phyloP scores from a whole-genome alignment of 2,329 filamentous ascomycete species.

The Mycosphaerella sp. region DNA sequence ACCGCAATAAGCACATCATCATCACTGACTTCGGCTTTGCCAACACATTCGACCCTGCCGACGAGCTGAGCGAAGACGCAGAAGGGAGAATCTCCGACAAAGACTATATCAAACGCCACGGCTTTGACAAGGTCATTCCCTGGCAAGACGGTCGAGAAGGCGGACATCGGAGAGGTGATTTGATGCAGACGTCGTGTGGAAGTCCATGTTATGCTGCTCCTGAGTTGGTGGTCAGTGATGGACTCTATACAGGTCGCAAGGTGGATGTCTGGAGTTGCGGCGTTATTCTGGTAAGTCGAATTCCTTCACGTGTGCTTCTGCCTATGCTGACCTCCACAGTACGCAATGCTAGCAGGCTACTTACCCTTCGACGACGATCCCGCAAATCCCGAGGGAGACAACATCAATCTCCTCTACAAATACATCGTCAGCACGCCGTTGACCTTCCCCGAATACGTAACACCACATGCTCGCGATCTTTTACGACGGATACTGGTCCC shows the following conservation, averaged over 20 bases:
- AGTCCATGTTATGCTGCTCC: conserved; percentile 97
- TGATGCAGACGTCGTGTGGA: conserved; percentile 99
- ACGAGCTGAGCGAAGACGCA: conserved; percentile 84
- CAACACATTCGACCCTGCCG: conserved; percentile 86
- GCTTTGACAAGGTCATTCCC: conserved; percentile 70
- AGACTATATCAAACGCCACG: conserved; percentile 78
- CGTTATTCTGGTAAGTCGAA: conserved; percentile 77
- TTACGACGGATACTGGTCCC: conserved; percentile 89
- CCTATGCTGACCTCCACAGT: conserved; percentile 49
- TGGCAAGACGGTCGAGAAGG: conserved; percentile 48
- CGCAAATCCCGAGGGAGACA: conserved; percentile 96
- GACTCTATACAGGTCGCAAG: conserved; percentile 92
- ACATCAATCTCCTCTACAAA: conserved; percentile 98
- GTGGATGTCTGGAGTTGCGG: conserved; percentile 99
- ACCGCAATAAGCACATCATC: conserved; percentile 97
- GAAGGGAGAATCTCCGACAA: conserved; percentile 81
- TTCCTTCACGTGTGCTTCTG: not conserved
- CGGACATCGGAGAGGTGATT: conserved; percentile 67
- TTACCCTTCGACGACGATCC: conserved; percentile 97
- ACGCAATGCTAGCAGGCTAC: conserved; percentile 97
- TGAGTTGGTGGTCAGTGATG: conserved; percentile 94
- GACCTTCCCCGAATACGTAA: conserved; percentile 98
- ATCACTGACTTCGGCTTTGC: conserved; percentile 99
- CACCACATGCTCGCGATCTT: conserved; percentile 88
- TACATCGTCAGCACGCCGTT: conserved; percentile 97